Base-by-base conservation (phyloP, 2,329 filamentous ascomycete genomes). In the Colletotrichum lindemuthianum region DNA sequence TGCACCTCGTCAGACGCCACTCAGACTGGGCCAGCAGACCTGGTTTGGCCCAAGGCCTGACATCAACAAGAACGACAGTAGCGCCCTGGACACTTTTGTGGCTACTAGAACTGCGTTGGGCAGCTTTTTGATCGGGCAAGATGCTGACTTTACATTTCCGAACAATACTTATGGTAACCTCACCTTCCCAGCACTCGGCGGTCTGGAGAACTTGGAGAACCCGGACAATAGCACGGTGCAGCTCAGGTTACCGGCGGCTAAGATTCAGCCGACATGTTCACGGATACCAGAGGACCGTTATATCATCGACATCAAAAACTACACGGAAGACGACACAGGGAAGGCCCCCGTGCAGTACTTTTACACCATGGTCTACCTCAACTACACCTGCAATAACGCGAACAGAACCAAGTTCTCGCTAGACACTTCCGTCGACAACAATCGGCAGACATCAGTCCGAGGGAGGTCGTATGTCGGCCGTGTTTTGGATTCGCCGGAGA, bases 141-240 rank as follows among this genome's bases (percentile, higher is more conserved):
- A 9, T 6, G 16, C 41, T 15, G 52, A 48, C 12, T 43, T 59
- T 15, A 63, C 48, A 2, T 63, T 41, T 11, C 56, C 60, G 13
- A 32, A 34, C 13, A 63, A 63, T 9, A 59, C 60, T 2, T 63
- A 49, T 4, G 48, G 33, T 16, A 37, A 48, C n/a, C 37, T 63
- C 2, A 43, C 44, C 0, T 63, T 63, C 4, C 60, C 56, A n/a
- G 10, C 11, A 8, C 36, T 63, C 2, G 55, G 39, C 2, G 45
- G 49, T 10, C 15, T 48, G 7, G 36, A 59, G 4, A n/a, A 13
- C 11, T 12, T 63, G 9, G 32, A 39, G 11, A 6, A 15, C 1
- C 39, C 43, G 2, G 34, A 34, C 3, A 53, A 63, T 13, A 34
- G 48, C 5, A 48, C 60, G 3, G 15, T 63, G 2, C 40, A 24